A percentile compares a stretch with the other conserved stretches of the same genome.
These are phyloP conservation scores for Kockiozyma suomiensis DNA, from an alignment of 805 yeast species.

Conservation along the genomic window DNA sequence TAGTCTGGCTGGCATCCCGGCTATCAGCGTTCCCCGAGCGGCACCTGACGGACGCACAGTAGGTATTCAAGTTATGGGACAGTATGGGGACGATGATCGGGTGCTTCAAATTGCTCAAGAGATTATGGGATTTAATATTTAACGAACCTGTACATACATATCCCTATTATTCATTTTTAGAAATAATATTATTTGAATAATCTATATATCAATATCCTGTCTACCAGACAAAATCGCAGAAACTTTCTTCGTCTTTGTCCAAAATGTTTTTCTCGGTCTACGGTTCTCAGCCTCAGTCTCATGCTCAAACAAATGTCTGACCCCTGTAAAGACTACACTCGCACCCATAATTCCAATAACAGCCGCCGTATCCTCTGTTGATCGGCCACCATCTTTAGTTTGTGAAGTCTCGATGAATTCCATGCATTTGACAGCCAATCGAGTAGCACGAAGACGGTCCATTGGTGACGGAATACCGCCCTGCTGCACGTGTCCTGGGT, in stretches of 20 bases:
- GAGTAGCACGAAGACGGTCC: slow-evolving; percentile 86
- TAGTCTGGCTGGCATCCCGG: slow-evolving; percentile 88
- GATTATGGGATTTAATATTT: slow-evolving; percentile 23
- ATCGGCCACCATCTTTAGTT: slow-evolving; percentile 17
- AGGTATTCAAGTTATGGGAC: slow-evolving; percentile 84
- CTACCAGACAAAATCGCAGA: slow-evolving; percentile 28
- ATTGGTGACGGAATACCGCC: slow-evolving; percentile 94
- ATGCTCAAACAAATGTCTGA: slow-evolving; percentile 76
- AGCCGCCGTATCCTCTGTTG: slow-evolving; percentile 58
- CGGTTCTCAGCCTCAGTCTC: slow-evolving; percentile 82
- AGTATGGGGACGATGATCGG: slow-evolving; percentile 74
- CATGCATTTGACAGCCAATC: slow-evolving; percentile 87
- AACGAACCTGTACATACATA: background rate
- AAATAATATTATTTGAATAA: too few species aligned
- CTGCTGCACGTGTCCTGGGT: slow-evolving; percentile 98
- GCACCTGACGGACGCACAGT: slow-evolving; percentile 44
- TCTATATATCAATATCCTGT: slow-evolving; percentile 2
- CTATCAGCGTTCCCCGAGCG: slow-evolving; percentile 70
- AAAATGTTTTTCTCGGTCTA: slow-evolving; percentile 85
- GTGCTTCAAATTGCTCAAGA: slow-evolving; percentile 52
- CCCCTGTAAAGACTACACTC: slow-evolving; percentile 70
- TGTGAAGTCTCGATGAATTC: slow-evolving; percentile 74
- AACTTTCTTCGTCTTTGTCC: slow-evolving; percentile 73
- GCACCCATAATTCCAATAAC: slow-evolving; percentile 84
- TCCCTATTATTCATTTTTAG: background rate